Percentiles rank a stretch among this genome's conserved stretches.
phyloP scores from a whole-genome alignment of 2,329 filamentous ascomycete genomes.

The Paecilomyces variotii region DNA sequence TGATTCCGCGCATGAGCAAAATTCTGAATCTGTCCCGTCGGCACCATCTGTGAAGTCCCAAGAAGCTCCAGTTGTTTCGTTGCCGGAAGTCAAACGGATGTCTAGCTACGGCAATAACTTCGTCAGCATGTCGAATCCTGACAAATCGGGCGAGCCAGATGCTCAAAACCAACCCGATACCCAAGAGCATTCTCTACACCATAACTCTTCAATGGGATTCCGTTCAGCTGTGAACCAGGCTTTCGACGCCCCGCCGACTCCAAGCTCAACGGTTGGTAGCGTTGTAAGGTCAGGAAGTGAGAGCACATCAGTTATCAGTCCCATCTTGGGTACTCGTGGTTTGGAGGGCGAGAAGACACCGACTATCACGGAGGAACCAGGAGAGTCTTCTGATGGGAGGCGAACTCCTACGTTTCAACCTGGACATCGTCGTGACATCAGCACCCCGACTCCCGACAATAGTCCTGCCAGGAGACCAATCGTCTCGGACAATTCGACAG shows the following conservation, averaged over 20 bases:
- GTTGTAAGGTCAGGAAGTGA: constrained; percentile 54
- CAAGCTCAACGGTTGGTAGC: constrained; percentile 45
- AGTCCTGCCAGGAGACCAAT: constrained; percentile 54
- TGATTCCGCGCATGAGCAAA: neutral
- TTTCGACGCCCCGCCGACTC: constrained; percentile 52
- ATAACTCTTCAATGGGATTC: constrained; percentile 49
- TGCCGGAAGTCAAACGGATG: constrained; percentile 38
- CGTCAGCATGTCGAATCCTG: constrained; percentile 9
- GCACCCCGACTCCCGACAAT: constrained; percentile 50
- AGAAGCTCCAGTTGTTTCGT: constrained; percentile 13
- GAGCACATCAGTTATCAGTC: constrained; percentile 56
- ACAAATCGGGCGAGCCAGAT: constrained; percentile 5
- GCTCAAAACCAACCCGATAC: constrained; percentile 6
- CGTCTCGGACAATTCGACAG: constrained; percentile 36
- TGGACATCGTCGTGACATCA: constrained; percentile 51
- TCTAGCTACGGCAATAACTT: constrained; percentile 30
- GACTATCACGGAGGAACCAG: constrained; percentile 48
- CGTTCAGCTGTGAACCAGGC: constrained; percentile 56
- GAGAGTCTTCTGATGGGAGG: constrained; percentile 22
- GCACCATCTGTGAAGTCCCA: constrained; percentile 4
- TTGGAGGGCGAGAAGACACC: constrained; percentile 38
- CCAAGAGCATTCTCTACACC: constrained; percentile 33
- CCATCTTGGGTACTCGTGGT: constrained; percentile 48
- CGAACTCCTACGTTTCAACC: constrained; percentile 37
- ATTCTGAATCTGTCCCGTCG: neutral